Base-by-base conservation (phyloP, 2,329 filamentous ascomycete genomes). In the Aureobasidium melanogenum region DNA sequence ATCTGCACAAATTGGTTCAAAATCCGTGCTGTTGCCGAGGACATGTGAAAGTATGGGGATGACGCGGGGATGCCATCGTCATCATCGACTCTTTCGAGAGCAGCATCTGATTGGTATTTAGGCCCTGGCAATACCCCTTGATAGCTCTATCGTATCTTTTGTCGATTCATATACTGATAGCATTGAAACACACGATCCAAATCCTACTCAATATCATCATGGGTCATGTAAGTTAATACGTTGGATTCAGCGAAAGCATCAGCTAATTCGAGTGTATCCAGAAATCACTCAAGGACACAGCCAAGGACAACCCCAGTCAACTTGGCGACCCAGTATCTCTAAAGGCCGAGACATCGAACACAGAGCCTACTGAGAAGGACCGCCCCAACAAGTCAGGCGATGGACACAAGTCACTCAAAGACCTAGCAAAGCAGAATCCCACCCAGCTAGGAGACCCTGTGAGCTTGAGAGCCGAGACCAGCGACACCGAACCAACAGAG, bases 261-360 rank as follows among this genome's bases (percentile, higher is more conserved):
- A 9, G 14, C 32, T 36, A 36, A 36, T 15, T 1, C 14, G 28
- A n/a, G 32, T 10, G 19, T 2, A 14, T 38, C 19, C 10, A 55
- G 56, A 59, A 59, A 59, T 59, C 61, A 24, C 55, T 69, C 51
- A 69, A 70, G 62, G 63, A 64, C 14, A 47, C 48, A 17, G 59
- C 56, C 65, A 52, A 64, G 62, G 57, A 63, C n/a, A 72, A 73
- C 55, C 69, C 69, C 0, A 67, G 65, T n/a, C 67, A 68, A 47
- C 60, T 72, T n/a, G 72, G 72, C 39, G 72, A 74, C 58, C 72
- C 72, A 5, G 70, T 73, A 9, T 69, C 66, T 5, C 63, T 74
- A 12, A 72, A 72, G 61, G 71, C 72, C 7, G 72, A 74, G 64
- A 73, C 70, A 5, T 67, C 67, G n/a, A 60, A 70, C 47, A 70